These are phyloP conservation scores for Claviceps digitariae DNA, from an alignment of 2,329 filamentous ascomycete genomes.

Conservation along the genomic window DNA sequence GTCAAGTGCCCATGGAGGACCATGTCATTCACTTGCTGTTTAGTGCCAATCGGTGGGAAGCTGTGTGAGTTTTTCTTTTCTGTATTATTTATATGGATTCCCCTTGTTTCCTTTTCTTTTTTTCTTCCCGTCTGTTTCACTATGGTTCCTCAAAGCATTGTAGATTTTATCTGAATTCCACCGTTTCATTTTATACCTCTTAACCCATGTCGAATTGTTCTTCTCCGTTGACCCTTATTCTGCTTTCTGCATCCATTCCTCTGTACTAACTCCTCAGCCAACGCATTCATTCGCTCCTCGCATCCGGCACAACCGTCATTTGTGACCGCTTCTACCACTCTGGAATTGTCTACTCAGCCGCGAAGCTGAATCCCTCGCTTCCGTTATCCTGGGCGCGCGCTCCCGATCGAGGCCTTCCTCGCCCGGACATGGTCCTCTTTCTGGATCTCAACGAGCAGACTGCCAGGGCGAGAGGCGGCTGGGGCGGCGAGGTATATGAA, in stretches of 20 bases:
- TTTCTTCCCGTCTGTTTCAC: background rate
- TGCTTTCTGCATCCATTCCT: background rate
- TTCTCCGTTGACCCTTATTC: background rate
- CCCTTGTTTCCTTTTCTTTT: background rate
- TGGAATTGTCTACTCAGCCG: constrained; percentile 83
- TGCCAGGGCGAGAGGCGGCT: constrained; percentile 68
- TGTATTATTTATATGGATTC: background rate
- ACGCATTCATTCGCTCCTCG: constrained; percentile 40
- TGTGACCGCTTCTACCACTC: constrained; percentile 94
- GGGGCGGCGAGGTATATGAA: constrained; percentile 82
- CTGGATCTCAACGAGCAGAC: constrained; percentile 64
- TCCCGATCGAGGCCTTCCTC: constrained; percentile 74
- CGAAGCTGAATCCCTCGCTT: constrained; percentile 62
- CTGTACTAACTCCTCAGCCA: constrained; percentile 21
- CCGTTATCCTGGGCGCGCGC: constrained; percentile 67
- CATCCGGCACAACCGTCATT: constrained; percentile 59
- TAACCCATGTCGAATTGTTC: too few species aligned
- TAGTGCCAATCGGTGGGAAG: constrained; percentile 83
- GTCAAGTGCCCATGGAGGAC: constrained; percentile 61
- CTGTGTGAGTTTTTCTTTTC: constrained; percentile 28
- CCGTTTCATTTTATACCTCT: too few species aligned
- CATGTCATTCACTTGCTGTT: constrained; percentile 85
- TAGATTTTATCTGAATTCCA: too few species aligned
- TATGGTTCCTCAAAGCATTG: too few species aligned
- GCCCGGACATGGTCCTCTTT: constrained; percentile 79